Evolutionary conservation across 345 rosid genomes (phyloP).

Genomic region (Brassica incana): DNA sequence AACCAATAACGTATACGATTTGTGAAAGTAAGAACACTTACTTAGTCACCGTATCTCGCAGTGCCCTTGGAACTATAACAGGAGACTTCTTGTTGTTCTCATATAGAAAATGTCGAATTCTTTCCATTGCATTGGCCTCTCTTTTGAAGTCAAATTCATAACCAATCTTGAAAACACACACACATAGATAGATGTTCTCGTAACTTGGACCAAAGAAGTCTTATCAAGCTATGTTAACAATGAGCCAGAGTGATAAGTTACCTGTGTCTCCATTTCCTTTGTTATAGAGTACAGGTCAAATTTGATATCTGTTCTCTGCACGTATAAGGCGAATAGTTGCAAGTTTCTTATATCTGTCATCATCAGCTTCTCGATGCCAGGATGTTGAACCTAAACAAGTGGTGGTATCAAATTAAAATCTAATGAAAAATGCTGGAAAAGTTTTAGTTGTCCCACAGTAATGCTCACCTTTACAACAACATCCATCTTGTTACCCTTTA

Average conservation of each 20-base stretch:
- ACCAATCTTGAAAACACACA: constrained; percentile 58
- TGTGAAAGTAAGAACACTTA: constrained; percentile 32
- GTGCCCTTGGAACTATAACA: constrained; percentile 69
- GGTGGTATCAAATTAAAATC: constrained; percentile 24
- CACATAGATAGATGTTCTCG: background rate
- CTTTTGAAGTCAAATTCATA: constrained; percentile 89
- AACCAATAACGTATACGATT: background rate
- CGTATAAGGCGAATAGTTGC: constrained; percentile 89
- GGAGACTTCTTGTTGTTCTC: constrained; percentile 78
- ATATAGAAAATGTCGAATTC: constrained; percentile 65
- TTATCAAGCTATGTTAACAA: background rate
- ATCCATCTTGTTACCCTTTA: constrained; percentile 67
- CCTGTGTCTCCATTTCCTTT: constrained; percentile 98
- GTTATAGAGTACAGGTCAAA: constrained; percentile 80
- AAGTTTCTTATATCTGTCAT: constrained; percentile 90
- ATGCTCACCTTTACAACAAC: constrained; percentile 83
- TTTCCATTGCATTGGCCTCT: constrained; percentile 87
- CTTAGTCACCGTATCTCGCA: constrained; percentile 73
- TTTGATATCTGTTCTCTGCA: constrained; percentile 86
- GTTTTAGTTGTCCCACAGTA: constrained; percentile 11
- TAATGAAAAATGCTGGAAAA: constrained; percentile 3
- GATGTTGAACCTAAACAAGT: constrained; percentile 85
- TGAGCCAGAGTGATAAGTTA: constrained; percentile 19
- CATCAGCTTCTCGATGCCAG: constrained; percentile 84
- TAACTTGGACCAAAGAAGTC: constrained; percentile 11